A percentile compares a stretch with the other conserved stretches of the same genome.
Evolutionary conservation across 2,329 filamentous ascomycete species (phyloP).

Genomic region (Monosporascus sp.): DNA sequence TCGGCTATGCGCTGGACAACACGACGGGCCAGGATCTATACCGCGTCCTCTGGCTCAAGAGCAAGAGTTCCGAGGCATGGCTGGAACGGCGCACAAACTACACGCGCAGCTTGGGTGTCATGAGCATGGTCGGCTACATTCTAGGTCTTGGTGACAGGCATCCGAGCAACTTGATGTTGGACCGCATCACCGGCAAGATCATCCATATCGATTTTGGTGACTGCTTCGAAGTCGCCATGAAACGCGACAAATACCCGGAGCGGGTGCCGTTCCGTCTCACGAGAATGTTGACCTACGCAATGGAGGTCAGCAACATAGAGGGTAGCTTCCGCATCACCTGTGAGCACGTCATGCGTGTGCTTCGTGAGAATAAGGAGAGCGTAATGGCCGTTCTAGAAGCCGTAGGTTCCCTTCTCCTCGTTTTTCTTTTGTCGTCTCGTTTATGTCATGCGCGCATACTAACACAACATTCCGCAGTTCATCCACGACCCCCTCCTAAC

Average conservation of each 20-base stretch:
- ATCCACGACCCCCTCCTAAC: constrained; percentile 99
- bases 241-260: constrained; percentile 98
- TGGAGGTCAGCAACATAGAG: constrained; percentile 99
- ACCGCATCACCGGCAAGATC: constrained; percentile 92
- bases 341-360: constrained; percentile 95
- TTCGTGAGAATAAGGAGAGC: constrained; percentile 95
- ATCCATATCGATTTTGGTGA: constrained; percentile 99
- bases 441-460: constrained; percentile 2
- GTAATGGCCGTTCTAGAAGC: constrained; percentile 98
- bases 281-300: constrained; percentile 97
- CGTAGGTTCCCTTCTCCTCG: constrained; percentile 51
- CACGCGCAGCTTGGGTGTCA: constrained; percentile 91
- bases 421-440: background rate
- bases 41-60: constrained; percentile 97
- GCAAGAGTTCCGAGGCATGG: constrained; percentile 96
- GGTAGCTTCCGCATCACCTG: constrained; percentile 97
- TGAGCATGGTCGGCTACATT: constrained; percentile 99
- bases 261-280: constrained; percentile 96
- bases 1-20: constrained; percentile 97
- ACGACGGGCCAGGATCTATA: constrained; percentile 98
- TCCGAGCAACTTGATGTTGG: constrained; percentile 96
- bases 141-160: constrained; percentile 93
- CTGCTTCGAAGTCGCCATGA: constrained; percentile 99
- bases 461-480: constrained; percentile 55
- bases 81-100: constrained; percentile 98